A percentile compares a stretch with the other conserved stretches of the same genome.
These are phyloP conservation scores for Sporisorium reilianum DNA, from an alignment of 1,284 basidiomycete species.

Conservation along the genomic window DNA sequence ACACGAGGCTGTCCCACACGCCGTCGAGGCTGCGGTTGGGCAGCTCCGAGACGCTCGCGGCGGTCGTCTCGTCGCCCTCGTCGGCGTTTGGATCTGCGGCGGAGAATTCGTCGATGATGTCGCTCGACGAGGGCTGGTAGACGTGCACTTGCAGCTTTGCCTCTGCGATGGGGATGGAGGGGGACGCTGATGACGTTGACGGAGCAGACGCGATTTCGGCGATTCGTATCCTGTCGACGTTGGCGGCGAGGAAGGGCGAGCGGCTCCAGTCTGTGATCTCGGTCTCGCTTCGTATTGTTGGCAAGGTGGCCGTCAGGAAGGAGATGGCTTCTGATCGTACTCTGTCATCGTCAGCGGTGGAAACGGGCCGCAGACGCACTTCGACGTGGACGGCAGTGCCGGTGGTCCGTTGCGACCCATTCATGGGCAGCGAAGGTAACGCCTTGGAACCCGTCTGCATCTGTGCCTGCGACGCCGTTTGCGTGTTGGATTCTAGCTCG, in stretches of 20 bases:
- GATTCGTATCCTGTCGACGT: constrained; percentile 82
- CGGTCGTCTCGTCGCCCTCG: constrained; percentile 76
- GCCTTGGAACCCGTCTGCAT: constrained; percentile 22
- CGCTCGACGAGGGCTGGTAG: constrained; percentile 81
- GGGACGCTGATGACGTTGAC: neutral
- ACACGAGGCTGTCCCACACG: constrained; percentile 87
- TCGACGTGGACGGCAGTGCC: constrained; percentile 37
- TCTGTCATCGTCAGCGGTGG: constrained; percentile 23
- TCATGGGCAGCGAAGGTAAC: constrained; percentile 5
- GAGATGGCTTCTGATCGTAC: constrained; percentile 13
- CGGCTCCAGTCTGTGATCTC: constrained; percentile 77
- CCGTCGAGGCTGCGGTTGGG: constrained; percentile 87
- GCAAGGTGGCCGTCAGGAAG: constrained; percentile 16
- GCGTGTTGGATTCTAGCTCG: neutral
- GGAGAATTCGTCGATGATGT: constrained; percentile 82
- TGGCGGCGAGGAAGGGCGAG: constrained; percentile 76
- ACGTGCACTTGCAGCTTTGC: constrained; percentile 76
- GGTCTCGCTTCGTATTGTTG: constrained; percentile 75
- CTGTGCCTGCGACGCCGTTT: neutral
- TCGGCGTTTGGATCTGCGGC: constrained; percentile 74
- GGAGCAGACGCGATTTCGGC: constrained; percentile 72
- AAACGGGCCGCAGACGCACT: constrained; percentile 30
- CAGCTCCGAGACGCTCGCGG: constrained; percentile 86
- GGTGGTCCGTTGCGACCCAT: constrained; percentile 1
- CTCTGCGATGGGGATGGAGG: constrained; percentile 38